Evolutionary conservation across 495 filamentous ascomycete species (phyloP), one percentile per base, ranked within the genome.

Genomic region (Hyaloscypha hepaticicola): DNA sequence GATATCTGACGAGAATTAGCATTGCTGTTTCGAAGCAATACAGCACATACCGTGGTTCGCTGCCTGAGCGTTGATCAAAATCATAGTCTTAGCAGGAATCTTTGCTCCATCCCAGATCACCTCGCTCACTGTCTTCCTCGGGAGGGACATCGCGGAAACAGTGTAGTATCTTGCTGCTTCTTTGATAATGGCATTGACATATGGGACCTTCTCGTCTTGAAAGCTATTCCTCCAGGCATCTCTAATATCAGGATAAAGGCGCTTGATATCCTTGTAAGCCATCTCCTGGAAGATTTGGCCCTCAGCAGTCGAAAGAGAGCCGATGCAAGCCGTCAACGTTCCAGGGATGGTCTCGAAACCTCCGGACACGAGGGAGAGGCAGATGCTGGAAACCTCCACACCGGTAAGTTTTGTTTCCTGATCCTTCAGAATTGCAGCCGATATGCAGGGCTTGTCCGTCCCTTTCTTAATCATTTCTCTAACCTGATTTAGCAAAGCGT

Each of bases 321-420:
- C 82, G 55, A 88, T 77, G 70, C 83, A 83, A 82, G 83, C 86
- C 16, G 82, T 81, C n/a, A 88, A 77, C 3, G 84, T 78, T 4
- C 81, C 87, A 1, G 86, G 83, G 27, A 88, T 83, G 0, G 86
- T 89, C 62, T 90, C 86, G 31, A 88, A 78, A 0, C 86, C 87
- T 3, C 85, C 86, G 14, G 78, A 81, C 19, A 88, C 74, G 77
- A 88, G 83, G 1, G 84, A 87, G 66, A 88, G 72, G 67, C 83
- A 85, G 60, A 88, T 88, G 21, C 79, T 78, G 11, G 76, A 82
- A 16, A 88, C 71, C 64, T 89, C 87, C 28, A 82, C 80, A 2
- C 77, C 75, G 62, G 82, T 82, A 25, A 88, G 74, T 65, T 83
- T 80, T 3, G 83, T 83, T 41, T 88, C 85, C 68, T 85, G 81